A percentile compares a stretch with the other conserved stretches of the same genome.
These are phyloP conservation scores for Nothophytophthora sp. DNA, from an alignment of 352 stramenopile species.

Conservation along the genomic window DNA sequence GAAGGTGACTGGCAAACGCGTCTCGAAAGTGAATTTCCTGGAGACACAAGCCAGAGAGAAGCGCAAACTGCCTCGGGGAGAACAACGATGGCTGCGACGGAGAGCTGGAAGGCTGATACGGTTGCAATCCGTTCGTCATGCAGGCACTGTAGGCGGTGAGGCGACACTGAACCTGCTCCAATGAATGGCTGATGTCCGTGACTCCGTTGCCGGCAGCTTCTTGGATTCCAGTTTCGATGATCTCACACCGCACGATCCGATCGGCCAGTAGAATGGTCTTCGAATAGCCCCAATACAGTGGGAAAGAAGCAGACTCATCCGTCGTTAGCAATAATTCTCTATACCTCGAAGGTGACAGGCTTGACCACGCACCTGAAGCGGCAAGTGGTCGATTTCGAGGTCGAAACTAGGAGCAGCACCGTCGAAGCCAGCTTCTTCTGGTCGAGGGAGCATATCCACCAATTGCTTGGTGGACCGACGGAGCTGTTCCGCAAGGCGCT, in stretches of 20 bases:
- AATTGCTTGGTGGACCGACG: conserved; percentile 52
- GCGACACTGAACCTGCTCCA: conserved; percentile 3
- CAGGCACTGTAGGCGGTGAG: conserved; percentile 7
- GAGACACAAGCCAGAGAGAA: conserved; percentile 33
- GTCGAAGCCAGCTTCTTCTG: not conserved
- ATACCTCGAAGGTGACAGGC: no score
- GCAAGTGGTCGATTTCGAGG: conserved; percentile 11
- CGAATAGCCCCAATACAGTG: no score
- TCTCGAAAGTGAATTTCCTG: conserved; percentile 67
- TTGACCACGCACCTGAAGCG: conserved; percentile 28
- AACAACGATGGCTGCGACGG: not conserved
- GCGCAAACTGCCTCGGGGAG: conserved; percentile 10
- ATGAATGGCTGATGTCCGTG: not conserved
- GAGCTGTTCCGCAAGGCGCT: conserved; percentile 57
- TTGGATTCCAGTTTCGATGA: conserved; percentile 33
- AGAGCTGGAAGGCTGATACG: not conserved
- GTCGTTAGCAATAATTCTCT: not conserved
- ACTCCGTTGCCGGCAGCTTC: no score
- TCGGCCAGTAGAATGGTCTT: conserved; percentile 54
- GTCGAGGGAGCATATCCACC: conserved; percentile 19
- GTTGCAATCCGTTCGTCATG: conserved; percentile 4
- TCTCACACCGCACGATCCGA: conserved; percentile 37
- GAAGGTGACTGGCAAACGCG: conserved; percentile 25
- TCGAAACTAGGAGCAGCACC: not conserved
- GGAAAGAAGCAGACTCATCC: no score